These are phyloP conservation scores for Candida quercuum DNA, from an alignment of 805 yeast species.

Conservation along the genomic window DNA sequence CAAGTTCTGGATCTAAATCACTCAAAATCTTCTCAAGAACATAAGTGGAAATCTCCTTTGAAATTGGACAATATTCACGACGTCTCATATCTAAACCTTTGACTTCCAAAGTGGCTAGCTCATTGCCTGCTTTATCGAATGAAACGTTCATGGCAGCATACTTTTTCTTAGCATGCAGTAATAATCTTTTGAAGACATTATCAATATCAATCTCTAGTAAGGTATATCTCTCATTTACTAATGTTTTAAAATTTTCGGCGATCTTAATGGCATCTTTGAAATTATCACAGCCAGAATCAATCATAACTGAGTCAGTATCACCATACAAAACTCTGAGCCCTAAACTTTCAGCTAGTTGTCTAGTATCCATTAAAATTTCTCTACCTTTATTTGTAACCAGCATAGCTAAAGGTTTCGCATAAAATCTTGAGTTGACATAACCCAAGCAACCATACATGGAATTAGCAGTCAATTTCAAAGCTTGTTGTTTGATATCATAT, in stretches of 20 bases:
- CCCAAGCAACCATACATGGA: constrained; percentile 99
- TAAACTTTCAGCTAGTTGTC: constrained; percentile 84
- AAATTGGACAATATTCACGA: constrained; percentile 91
- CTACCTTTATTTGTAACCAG: constrained; percentile 92
- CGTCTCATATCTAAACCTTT: constrained; percentile 97
- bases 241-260: constrained; percentile 78
- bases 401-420: constrained; percentile 95
- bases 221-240: constrained; percentile 85
- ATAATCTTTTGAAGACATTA: constrained; percentile 78
- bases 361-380: constrained; percentile 88
- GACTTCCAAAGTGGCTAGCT: constrained; percentile 65
- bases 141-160: constrained; percentile 84
- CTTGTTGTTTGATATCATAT: constrained; percentile 93
- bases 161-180: constrained; percentile 93
- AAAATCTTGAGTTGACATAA: constrained; percentile 83
- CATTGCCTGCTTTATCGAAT: constrained; percentile 46
- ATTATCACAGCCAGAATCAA: constrained; percentile 74
- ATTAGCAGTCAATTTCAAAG: constrained; percentile 93
- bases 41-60: constrained; percentile 80
- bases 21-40: constrained; percentile 68
- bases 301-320: constrained; percentile 99
- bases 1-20: constrained; percentile 71
- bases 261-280: constrained; percentile 71
- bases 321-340: constrained; percentile 89
- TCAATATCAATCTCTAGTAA: constrained; percentile 92